These are phyloP conservation scores for Allantophomopsis cytisporea DNA, from an alignment of 2,329 filamentous ascomycete species.

Conservation along the genomic window DNA sequence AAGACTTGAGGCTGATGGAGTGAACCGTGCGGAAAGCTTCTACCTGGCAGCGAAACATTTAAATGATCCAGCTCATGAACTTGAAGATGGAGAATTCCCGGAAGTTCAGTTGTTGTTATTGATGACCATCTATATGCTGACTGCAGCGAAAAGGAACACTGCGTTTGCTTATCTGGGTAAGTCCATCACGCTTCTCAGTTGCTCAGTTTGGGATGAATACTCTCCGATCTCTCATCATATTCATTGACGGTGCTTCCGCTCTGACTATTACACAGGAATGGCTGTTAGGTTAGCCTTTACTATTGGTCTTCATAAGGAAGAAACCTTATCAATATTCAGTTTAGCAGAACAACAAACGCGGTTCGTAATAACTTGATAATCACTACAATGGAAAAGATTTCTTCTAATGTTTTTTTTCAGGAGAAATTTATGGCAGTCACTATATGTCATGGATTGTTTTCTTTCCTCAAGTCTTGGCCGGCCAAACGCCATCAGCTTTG, in stretches of 20 bases:
- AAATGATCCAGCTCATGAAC: conserved; percentile 8
- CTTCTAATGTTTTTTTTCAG: conserved; percentile 14
- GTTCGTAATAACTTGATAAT: conserved; percentile 1
- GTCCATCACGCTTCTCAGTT: conserved; percentile 3
- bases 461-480: conserved; percentile 46
- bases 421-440: conserved; percentile 44
- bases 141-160: conserved; percentile 45
- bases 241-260: no score
- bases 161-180: conserved; percentile 46
- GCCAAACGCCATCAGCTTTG: conserved; percentile 24
- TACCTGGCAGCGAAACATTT: conserved; percentile 5
- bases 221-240: no score
- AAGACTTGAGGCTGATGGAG: conserved; percentile 1
- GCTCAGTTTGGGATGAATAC: background rate
- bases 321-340: conserved; percentile 37
- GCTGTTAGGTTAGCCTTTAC: conserved; percentile 47
- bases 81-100: conserved; percentile 49
- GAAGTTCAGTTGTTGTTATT: conserved; percentile 46
- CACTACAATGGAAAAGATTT: background rate
- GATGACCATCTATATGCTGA: conserved; percentile 49
- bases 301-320: conserved; percentile 45
- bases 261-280: conserved; percentile 28
- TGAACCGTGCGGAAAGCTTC: conserved; percentile 6
- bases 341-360: conserved; percentile 23
- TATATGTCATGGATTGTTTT: conserved; percentile 51